Conservation (phyloP, 2,329 filamentous ascomycete genomes). For the Verticillium dahliae region DNA sequence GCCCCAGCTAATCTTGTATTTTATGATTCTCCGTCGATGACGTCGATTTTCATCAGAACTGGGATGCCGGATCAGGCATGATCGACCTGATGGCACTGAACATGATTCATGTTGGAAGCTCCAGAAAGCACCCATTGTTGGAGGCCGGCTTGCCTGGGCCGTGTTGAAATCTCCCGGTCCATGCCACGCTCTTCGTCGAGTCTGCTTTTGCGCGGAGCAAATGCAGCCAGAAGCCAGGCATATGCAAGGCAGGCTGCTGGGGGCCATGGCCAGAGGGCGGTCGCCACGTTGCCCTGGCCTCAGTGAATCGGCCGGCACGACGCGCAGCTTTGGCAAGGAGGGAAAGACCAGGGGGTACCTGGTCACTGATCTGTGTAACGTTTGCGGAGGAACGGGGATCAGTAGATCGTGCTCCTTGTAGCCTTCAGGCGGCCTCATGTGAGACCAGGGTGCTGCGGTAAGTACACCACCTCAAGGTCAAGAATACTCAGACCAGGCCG, state of each 20-base stretch:
- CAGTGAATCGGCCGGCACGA: background rate
- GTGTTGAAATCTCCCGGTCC: background rate
- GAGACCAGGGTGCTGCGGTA: slow-evolving; percentile 16
- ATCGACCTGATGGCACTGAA: too few relatives aligned
- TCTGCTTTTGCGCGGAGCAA: background rate
- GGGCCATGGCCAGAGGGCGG: slow-evolving; percentile 12
- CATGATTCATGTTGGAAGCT: background rate
- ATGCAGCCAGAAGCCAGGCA: background rate
- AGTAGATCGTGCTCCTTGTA: background rate
- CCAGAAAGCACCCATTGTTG: background rate
- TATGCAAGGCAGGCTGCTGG: slow-evolving; percentile 10
- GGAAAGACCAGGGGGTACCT: background rate
- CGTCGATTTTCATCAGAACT: too few relatives aligned
- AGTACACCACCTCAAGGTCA: slow-evolving; percentile 3
- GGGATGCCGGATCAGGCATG: too few relatives aligned
- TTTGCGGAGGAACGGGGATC: background rate
- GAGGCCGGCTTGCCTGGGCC: background rate
- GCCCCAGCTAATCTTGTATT: too few relatives aligned
- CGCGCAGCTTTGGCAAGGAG: background rate
- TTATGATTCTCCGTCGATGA: too few relatives aligned
- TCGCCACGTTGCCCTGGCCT: slow-evolving; percentile 12
- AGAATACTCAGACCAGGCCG: background rate
- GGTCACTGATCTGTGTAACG: background rate
- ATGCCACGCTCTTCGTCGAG: background rate
- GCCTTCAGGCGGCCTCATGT: slow-evolving; percentile 8